A percentile compares a stretch with the other conserved stretches of the same genome.
Conservation (phyloP, 495 filamentous ascomycete species). For the Trichoderma orchidacearum region DNA sequence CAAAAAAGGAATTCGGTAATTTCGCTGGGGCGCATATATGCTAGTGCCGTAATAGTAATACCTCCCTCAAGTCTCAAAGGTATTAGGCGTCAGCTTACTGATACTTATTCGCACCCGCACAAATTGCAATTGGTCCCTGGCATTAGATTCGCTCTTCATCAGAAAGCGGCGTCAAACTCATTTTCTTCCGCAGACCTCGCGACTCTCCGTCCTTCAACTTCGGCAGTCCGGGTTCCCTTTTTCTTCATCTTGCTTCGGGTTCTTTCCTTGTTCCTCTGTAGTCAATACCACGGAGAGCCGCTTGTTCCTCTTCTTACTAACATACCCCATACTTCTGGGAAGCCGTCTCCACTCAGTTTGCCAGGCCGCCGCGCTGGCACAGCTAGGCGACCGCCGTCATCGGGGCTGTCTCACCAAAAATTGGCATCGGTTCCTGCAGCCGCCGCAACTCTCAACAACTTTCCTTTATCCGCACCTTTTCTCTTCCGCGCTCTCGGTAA, state of each 20-base stretch:
- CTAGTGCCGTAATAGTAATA: background rate
- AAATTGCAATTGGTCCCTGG: background rate
- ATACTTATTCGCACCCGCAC: background rate
- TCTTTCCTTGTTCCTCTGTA: too few relatives aligned
- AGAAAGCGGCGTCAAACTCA: background rate
- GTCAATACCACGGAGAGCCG: too few relatives aligned
- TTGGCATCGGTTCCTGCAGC: too few relatives aligned
- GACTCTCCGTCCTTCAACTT: background rate
- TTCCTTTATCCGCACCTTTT: background rate
- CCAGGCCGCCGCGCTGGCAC: too few relatives aligned
- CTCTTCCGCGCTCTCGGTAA: background rate
- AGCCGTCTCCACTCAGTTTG: too few relatives aligned
- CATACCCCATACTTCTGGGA: too few relatives aligned
- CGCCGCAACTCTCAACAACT: too few relatives aligned
- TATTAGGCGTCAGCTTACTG: background rate
- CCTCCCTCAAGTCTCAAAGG: background rate
- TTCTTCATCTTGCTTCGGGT: background rate
- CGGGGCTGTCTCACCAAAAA: too few relatives aligned
- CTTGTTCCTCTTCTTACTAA: too few relatives aligned
- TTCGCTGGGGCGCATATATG: too few relatives aligned
- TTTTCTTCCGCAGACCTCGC: background rate
- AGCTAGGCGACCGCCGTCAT: too few relatives aligned
- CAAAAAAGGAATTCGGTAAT: too few relatives aligned
- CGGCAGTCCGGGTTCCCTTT: background rate
- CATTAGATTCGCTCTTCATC: background rate